Evolutionary conservation across 352 stramenopile genomes (phyloP), one percentile per base, ranked within the genome.

Genomic region (Pythium coloratum): DNA sequence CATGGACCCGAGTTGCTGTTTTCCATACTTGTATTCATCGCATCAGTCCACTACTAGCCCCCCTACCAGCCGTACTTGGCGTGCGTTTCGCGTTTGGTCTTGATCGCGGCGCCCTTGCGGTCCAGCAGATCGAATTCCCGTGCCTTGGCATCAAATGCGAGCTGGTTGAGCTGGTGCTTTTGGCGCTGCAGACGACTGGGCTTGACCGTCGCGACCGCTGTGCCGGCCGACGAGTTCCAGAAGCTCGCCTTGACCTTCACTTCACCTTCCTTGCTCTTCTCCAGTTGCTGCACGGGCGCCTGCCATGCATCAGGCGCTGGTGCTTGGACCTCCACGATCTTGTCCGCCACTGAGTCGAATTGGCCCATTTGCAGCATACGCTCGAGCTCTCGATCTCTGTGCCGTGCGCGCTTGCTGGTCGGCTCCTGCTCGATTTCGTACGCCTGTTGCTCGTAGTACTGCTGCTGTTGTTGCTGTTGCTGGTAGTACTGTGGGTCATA

Each of bases 161-260:
- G 78, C 64, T 93, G 85, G 70, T 93, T 93, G 53, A 93, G 75
- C 65, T 93, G 85, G 61, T 93, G 85, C 70, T 88, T 90, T 62
- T 91, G 82, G 62, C 85, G 70, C 64, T 93, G 85, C 64, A 93
- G 71, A 26, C 85, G 82, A 67, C 74, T 92, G 20, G 84, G 84
- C 60, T 92, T 92, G 33, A 73, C 70, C 3, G 80, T 79, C 20
- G 84, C 66, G 26, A 92, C 81, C 16, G 56, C 80, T 1, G 64
- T 75, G 51, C 84, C 84, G 1, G 76, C 70, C 58, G 79, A 77
- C 32, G 84, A 70, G 66, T 84, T 90, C 81, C 81, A 92, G 68
- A 92, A 92, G 59, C 75, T 89, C n/a, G 84, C 80, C 56, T 81
- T 74, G 54, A 92, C 71, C 66, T 88, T 89, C 24, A 92, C 54